phyloP scores from a whole-genome alignment of 768 basidiomycete genomes.

The Sistotremastrum suecicum region DNA sequence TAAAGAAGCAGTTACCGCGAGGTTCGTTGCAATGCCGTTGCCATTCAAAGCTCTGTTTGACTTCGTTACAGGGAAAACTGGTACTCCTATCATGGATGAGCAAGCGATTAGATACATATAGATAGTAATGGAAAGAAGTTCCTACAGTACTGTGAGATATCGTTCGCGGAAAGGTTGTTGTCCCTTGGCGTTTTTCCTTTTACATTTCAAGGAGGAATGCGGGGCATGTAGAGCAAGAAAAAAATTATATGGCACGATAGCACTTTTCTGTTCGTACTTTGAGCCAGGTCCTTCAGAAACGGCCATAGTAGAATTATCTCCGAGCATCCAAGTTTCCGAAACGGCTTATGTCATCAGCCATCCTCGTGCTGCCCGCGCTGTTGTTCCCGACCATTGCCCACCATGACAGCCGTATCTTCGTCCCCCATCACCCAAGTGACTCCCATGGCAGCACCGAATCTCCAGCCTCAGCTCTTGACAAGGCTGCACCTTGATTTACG shows the following conservation, averaged over 20 bases:
- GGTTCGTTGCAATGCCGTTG: slow-evolving; percentile 17
- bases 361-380: too few species aligned
- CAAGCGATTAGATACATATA: slow-evolving; percentile 32
- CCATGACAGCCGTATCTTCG: slow-evolving; percentile 29
- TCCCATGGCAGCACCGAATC: slow-evolving; percentile 47
- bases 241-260: too few species aligned
- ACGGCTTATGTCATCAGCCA: too few species aligned
- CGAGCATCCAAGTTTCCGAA: too few species aligned
- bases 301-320: too few species aligned
- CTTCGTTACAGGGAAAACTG: too few species aligned
- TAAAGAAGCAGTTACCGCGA: slow-evolving; percentile 77
- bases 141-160: slow-evolving; percentile 54
- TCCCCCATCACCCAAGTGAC: slow-evolving; percentile 42
- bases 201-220: too few species aligned
- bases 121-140: slow-evolving; percentile 72
- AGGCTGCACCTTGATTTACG: slow-evolving; percentile 86
- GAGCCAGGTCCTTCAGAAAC: too few species aligned
- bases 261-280: too few species aligned
- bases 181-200: slow-evolving; percentile 19
- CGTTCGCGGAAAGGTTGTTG: slow-evolving; percentile 77
- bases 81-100: too few species aligned
- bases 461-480: slow-evolving; percentile 80
- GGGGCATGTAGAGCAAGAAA: too few species aligned
- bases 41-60: too few species aligned
- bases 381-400: neutral